Percentiles rank a stretch among this genome's conserved stretches.
Conservation (phyloP, 148 eudicot genomes). For the Polygonum aviculare region DNA sequence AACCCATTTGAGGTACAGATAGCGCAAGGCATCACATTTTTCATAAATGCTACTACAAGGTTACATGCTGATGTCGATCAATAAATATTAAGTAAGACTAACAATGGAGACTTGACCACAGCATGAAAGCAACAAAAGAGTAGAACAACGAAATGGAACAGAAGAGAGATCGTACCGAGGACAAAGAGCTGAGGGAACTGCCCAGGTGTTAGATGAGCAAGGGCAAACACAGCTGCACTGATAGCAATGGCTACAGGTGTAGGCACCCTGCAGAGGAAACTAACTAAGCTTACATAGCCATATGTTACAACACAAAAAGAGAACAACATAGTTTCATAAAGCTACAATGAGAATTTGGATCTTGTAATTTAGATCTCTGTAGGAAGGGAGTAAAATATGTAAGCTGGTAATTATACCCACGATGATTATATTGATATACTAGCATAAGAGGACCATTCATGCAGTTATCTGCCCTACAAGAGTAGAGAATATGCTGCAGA, state of each 20-base stretch:
- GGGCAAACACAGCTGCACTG: slow-evolving; percentile 90
- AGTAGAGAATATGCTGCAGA: neutral
- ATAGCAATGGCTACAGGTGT: slow-evolving; percentile 70
- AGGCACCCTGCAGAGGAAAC: slow-evolving; percentile 60
- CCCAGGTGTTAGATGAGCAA: slow-evolving; percentile 91
- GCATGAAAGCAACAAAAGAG: neutral
- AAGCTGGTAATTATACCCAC: neutral
- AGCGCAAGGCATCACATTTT: neutral
- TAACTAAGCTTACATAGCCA: neutral
- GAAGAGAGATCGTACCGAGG: slow-evolving; percentile 47
- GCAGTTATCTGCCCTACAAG: neutral
- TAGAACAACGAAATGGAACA: neutral
- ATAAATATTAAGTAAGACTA: neutral
- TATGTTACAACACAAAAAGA: neutral
- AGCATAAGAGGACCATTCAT: neutral
- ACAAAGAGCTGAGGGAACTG: slow-evolving; percentile 90
- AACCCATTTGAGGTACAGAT: neutral
- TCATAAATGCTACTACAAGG: neutral
- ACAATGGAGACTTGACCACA: neutral
- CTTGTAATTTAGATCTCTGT: neutral
- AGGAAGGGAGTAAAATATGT: neutral
- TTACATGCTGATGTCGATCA: neutral
- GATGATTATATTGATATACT: neutral
- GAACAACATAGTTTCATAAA: neutral
- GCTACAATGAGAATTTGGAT: neutral